Evolutionary conservation across 208 protist species (phyloP).

Genomic region (Perkinsela sp.): DNA sequence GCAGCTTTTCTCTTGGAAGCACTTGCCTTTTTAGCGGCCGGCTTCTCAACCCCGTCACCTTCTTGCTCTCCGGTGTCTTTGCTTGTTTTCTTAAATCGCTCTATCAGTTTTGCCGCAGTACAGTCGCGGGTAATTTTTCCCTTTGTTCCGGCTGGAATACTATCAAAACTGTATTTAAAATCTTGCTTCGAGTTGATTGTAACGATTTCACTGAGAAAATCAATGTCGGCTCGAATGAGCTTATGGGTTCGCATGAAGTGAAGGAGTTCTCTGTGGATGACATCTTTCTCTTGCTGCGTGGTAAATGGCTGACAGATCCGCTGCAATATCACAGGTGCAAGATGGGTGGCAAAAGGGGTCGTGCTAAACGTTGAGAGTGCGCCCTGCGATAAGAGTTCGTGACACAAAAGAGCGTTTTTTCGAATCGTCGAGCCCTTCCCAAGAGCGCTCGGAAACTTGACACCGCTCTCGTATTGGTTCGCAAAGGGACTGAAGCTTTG

Average conservation of each 20-base stretch:
- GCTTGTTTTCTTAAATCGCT: background rate
- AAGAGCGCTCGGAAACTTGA: conserved; percentile 58
- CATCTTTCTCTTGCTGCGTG: conserved; percentile 19
- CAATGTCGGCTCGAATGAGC: conserved; percentile 58
- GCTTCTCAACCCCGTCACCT: conserved; percentile 5
- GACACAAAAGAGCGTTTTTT: conserved; percentile 48
- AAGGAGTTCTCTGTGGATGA: conserved; percentile 31
- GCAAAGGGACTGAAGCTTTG: conserved; percentile 32
- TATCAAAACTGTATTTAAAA: conserved; percentile 11
- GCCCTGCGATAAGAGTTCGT: conserved; percentile 26
- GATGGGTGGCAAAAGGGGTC: conserved; percentile 30
- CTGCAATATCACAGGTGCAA: conserved; percentile 41
- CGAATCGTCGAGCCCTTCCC: conserved; percentile 48
- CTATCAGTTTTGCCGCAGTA: conserved; percentile 6
- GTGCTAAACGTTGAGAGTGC: conserved; percentile 13
- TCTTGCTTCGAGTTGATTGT: conserved; percentile 17
- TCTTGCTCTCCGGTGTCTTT: conserved; percentile 6
- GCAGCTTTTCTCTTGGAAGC: conserved; percentile 4
- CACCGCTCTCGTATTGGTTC: conserved; percentile 32
- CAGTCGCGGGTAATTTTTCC: conserved; percentile 48
- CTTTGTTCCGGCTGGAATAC: conserved; percentile 24
- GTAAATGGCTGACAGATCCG: conserved; percentile 20
- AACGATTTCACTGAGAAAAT: conserved; percentile 29
- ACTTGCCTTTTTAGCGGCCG: conserved; percentile 1
- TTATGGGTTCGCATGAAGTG: conserved; percentile 47